phyloP scores from a whole-genome alignment of 495 filamentous ascomycete genomes.

The Trichoderma orchidacearum region DNA sequence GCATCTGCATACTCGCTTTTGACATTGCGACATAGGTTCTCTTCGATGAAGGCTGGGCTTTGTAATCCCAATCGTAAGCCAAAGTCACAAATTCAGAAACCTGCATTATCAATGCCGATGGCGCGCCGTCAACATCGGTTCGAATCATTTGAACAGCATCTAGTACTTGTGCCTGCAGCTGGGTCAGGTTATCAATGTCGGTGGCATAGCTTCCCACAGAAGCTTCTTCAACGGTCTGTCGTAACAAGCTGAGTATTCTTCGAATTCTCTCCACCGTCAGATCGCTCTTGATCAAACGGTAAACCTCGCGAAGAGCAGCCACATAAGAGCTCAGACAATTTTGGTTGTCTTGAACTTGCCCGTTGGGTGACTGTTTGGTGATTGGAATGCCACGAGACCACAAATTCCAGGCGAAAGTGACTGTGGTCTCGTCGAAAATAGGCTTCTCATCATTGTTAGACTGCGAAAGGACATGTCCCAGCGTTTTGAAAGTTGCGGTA shows the following conservation, averaged over 20 bases:
- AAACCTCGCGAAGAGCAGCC: slow-evolving; percentile 60
- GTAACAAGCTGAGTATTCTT: slow-evolving; percentile 48
- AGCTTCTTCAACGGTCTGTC: slow-evolving; percentile 38
- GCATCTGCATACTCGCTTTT: slow-evolving; percentile 55
- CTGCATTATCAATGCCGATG: slow-evolving; percentile 51
- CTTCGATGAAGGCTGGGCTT: slow-evolving; percentile 20
- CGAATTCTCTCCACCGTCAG: slow-evolving; percentile 46
- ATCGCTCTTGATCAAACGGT: slow-evolving; percentile 57
- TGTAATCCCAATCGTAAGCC: slow-evolving; percentile 35
- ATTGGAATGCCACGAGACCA: slow-evolving; percentile 55
- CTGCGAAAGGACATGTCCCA: slow-evolving; percentile 52
- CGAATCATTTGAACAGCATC: slow-evolving; percentile 60
- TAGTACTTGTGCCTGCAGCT: slow-evolving; percentile 60
- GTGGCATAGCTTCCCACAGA: slow-evolving; percentile 63
- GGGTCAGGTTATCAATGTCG: slow-evolving; percentile 74
- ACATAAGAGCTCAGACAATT: slow-evolving; percentile 70
- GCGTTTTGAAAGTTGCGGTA: slow-evolving; percentile 53
- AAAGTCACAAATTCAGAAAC: slow-evolving; percentile 58
- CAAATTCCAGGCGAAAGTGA: slow-evolving; percentile 55
- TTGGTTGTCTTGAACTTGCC: slow-evolving; percentile 49
- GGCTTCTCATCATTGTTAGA: slow-evolving; percentile 28
- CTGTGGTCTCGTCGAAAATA: slow-evolving; percentile 39
- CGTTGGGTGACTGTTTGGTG: slow-evolving; percentile 9
- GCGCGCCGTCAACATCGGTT: slow-evolving; percentile 49
- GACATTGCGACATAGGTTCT: slow-evolving; percentile 82